Percentiles rank a stretch among this genome's conserved stretches.
phyloP scores from a whole-genome alignment of 1,284 basidiomycete species.

The Lentinula novae-zelandiae region DNA sequence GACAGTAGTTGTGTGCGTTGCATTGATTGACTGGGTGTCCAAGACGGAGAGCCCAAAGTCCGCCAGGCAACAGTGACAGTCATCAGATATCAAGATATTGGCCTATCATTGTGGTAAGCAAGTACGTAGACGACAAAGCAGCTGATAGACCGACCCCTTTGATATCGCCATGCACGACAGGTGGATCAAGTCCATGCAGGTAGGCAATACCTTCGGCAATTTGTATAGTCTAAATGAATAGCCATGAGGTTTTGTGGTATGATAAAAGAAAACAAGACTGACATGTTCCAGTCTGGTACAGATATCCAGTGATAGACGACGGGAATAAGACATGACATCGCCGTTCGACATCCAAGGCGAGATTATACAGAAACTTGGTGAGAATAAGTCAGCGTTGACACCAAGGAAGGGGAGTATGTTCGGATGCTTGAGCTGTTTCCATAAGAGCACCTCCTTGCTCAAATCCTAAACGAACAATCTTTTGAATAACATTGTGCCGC shows the following conservation, averaged over 20 bases:
- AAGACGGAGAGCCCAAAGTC: slow-evolving; percentile 11
- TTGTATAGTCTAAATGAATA: slow-evolving; percentile 6
- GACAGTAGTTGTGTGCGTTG: neutral
- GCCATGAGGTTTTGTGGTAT: neutral
- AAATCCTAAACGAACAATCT: neutral
- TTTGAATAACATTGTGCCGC: neutral
- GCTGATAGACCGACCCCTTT: slow-evolving; percentile 13
- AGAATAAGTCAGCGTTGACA: slow-evolving; percentile 10
- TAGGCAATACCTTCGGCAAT: slow-evolving; percentile 16
- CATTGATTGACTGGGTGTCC: slow-evolving; percentile 5
- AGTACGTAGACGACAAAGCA: neutral
- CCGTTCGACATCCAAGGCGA: slow-evolving; percentile 19
- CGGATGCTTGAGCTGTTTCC: slow-evolving; percentile 17
- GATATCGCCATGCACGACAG: slow-evolving; percentile 19
- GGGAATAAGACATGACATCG: slow-evolving; percentile 11
- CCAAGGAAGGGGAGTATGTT: slow-evolving; percentile 17
- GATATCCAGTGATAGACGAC: neutral
- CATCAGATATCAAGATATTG: slow-evolving; percentile 11
- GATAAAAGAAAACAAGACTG: neutral
- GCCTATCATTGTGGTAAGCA: neutral
- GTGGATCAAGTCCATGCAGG: slow-evolving; percentile 15
- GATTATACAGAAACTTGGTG: slow-evolving; percentile 11
- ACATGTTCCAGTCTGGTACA: slow-evolving; percentile 5
- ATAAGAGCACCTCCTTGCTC: slow-evolving; percentile 14
- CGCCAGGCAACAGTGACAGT: slow-evolving; percentile 6